Evolutionary conservation across 441 rosid genomes (phyloP), one percentile per base, ranked within the genome.

Genomic region (California macrophylla): DNA sequence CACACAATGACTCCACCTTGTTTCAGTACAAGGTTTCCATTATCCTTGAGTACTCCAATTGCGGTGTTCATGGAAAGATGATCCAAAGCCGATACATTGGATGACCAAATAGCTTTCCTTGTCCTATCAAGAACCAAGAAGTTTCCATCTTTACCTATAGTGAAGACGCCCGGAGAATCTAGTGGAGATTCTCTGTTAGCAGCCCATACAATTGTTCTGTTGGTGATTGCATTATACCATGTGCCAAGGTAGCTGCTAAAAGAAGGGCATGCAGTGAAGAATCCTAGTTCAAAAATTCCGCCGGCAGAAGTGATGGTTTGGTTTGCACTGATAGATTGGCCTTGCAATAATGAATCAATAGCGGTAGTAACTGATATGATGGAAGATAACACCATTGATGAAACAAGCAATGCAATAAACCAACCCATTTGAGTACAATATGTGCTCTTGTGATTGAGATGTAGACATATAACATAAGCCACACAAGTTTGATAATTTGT

Each of bases 151-250:
- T 64, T 68, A 36, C 66, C 81, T 0, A 93, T 69, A 0, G 72
- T 77, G 0, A 91, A 69, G 71, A 73, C 76, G 10, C 96, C 98
- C 6, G 69, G 71, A 47, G 30, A 45, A 28, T 77, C 84, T 3
- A 81, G 74, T 9, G 97, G 92, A 0, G 0, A 64, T 3, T 82
- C 80, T 78, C 96, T 81, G 64, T 91, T 93, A 20, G 97, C 96
- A 2, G 90, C 84, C 96, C 98, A 93, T 0, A 91, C 84, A 1
- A 85, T 75, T 15, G 92, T 24, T 50, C 6, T 50, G 18, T 56
- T 36, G 32, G 25, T 80, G 54, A 87, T 71, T 67, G 77, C 72
- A 20, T 81, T 75, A 66, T 90, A 90, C 96, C 96, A 82, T n/a
- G 90, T 85, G 9, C 98, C 98, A 8, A 90, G 74, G 64, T 81